Evolutionary conservation across 805 yeast genomes (phyloP).

Genomic region (Zygotorulaspora chibaensis): DNA sequence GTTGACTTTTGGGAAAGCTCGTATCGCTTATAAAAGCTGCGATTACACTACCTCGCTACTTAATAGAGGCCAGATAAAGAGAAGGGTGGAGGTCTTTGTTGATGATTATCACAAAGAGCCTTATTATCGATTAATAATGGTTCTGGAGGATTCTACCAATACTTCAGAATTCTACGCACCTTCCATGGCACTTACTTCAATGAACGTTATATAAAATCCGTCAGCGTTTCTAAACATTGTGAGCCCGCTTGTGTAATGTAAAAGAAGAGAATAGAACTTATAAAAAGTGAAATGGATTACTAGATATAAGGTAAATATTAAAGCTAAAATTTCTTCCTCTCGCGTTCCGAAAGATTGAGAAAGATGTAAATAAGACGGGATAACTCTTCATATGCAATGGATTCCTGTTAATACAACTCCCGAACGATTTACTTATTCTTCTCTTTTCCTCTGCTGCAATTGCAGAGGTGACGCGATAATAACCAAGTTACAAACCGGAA

Average conservation of each 20-base stretch:
- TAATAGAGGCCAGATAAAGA: neutral
- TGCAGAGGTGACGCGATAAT: neutral
- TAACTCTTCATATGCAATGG: conserved; percentile 5
- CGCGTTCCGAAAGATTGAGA: neutral
- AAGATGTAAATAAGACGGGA: conserved; percentile 7
- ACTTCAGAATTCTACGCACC: neutral
- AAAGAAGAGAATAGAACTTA: too few species aligned
- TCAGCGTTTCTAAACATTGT: neutral
- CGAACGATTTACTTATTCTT: conserved; percentile 6
- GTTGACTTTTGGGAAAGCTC: conserved; percentile 1
- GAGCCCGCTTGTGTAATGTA: neutral
- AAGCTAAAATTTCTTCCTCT: neutral
- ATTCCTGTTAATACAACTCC: conserved; percentile 15
- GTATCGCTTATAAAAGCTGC: neutral
- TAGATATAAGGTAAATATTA: neutral
- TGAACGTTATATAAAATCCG: neutral
- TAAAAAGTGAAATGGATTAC: conserved; percentile 1
- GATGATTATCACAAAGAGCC: neutral
- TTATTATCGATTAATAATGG: neutral
- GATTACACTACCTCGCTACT: neutral
- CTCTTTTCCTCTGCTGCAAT: conserved; percentile 1
- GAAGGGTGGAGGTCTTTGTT: neutral
- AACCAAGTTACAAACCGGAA: conserved; percentile 1
- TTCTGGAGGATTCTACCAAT: neutral
- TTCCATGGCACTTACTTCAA: neutral